Percentiles rank a stretch among this genome's conserved stretches.
These are phyloP conservation scores for Pythium dissimile DNA, from an alignment of 352 stramenopile genomes.

Conservation along the genomic window DNA sequence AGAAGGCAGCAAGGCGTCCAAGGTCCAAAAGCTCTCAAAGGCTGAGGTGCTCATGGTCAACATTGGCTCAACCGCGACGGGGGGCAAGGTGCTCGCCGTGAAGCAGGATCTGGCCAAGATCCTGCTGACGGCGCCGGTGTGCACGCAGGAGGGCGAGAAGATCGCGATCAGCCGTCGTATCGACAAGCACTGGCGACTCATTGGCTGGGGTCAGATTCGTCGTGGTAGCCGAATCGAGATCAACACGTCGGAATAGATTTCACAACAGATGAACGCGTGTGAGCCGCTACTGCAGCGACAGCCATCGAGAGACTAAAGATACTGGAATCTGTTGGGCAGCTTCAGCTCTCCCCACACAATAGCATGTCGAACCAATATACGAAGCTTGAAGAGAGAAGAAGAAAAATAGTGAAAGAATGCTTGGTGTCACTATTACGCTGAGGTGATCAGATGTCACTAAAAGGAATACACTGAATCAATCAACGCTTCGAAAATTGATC, in stretches of 20 bases:
- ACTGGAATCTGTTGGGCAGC: neutral
- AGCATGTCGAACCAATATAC: slow-evolving; percentile 26
- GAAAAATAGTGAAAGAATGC: too few species aligned
- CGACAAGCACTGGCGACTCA: slow-evolving; percentile 99
- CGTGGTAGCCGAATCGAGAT: slow-evolving; percentile 95
- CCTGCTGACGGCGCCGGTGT: slow-evolving; percentile 98
- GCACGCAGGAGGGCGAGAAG: slow-evolving; percentile 99
- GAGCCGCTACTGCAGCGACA: neutral
- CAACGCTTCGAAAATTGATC: too few species aligned
- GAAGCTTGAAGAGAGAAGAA: slow-evolving; percentile 9
- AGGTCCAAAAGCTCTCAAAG: slow-evolving; percentile 99
- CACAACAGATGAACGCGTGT: slow-evolving; percentile 8
- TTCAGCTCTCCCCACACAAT: slow-evolving; percentile 9
- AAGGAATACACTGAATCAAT: neutral
- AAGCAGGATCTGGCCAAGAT: slow-evolving; percentile 99
- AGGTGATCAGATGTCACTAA: neutral
- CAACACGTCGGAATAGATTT: slow-evolving; percentile 82
- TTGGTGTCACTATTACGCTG: too few species aligned
- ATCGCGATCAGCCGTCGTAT: slow-evolving; percentile 99
- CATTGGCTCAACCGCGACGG: slow-evolving; percentile 99
- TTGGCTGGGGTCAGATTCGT: slow-evolving; percentile 99
- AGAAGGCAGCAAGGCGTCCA: slow-evolving; percentile 98
- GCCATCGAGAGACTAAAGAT: neutral
- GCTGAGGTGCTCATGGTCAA: slow-evolving; percentile 99
- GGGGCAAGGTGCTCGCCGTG: slow-evolving; percentile 92